A percentile compares a stretch with the other conserved stretches of the same genome.
Conservation (phyloP, 805 yeast species). For the Teunomyces aglyptinius region DNA sequence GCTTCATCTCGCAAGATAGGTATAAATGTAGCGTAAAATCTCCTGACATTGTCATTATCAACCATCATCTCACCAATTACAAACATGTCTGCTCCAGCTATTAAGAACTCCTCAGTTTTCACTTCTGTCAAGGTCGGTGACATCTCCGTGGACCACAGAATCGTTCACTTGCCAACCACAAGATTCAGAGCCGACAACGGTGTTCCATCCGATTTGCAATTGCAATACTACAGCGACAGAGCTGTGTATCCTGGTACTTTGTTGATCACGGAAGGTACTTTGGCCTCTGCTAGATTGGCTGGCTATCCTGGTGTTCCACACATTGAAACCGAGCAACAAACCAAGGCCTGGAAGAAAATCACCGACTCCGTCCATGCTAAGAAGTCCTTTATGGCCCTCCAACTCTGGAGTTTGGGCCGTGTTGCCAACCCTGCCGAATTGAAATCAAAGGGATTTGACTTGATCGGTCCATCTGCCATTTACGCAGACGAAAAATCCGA, state of each 20-base stretch:
- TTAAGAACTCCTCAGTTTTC: slow-evolving; percentile 38
- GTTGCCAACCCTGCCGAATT: slow-evolving; percentile 27
- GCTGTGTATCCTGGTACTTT: slow-evolving; percentile 57
- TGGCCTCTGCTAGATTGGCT: slow-evolving; percentile 34
- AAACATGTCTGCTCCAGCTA: slow-evolving; percentile 4
- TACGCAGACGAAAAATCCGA: slow-evolving; percentile 20
- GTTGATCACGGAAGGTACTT: slow-evolving; percentile 43
- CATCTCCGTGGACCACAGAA: slow-evolving; percentile 33
- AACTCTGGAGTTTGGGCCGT: slow-evolving; percentile 16
- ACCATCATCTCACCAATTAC: not conserved
- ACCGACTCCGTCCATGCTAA: slow-evolving; percentile 16
- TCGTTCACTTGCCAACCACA: slow-evolving; percentile 53
- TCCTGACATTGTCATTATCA: too few species aligned
- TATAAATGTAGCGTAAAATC: too few species aligned
- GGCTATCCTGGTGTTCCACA: slow-evolving; percentile 20
- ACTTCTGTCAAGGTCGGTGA: slow-evolving; percentile 40
- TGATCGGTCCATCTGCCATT: slow-evolving; percentile 17
- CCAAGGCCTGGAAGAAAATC: slow-evolving; percentile 23
- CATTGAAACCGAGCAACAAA: slow-evolving; percentile 24
- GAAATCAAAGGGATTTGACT: slow-evolving; percentile 18
- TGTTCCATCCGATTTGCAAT: slow-evolving; percentile 47
- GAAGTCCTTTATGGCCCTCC: slow-evolving; percentile 11
- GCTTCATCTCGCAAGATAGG: too few species aligned
- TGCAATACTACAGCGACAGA: slow-evolving; percentile 57
- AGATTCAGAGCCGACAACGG: slow-evolving; percentile 42